These are phyloP conservation scores for Colletotrichum sansevieriae DNA, from an alignment of 2,329 filamentous ascomycete genomes.

Conservation along the genomic window DNA sequence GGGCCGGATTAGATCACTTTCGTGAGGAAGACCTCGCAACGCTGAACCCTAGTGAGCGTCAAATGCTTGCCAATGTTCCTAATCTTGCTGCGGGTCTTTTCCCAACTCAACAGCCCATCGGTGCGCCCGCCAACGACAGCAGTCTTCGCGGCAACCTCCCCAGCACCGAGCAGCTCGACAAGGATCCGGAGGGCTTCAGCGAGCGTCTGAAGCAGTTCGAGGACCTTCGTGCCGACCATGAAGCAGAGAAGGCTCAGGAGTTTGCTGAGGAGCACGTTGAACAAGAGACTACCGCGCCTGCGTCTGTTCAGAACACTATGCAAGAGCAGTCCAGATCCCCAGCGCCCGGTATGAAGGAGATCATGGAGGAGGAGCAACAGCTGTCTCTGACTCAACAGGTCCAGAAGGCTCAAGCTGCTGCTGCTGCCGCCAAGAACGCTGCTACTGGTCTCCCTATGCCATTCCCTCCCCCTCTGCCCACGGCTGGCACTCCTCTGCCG, in stretches of 20 bases:
- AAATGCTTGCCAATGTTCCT: slow-evolving; percentile 61
- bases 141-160: slow-evolving; percentile 63
- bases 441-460: slow-evolving; percentile 80
- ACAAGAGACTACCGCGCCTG: slow-evolving; percentile 18
- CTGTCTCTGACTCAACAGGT: slow-evolving; percentile 87
- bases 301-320: slow-evolving; percentile 30
- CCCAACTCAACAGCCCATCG: slow-evolving; percentile 54
- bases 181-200: slow-evolving; percentile 70
- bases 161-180: slow-evolving; percentile 61
- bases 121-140: slow-evolving; percentile 53
- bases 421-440: slow-evolving; percentile 61
- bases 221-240: slow-evolving; percentile 79
- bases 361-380: slow-evolving; percentile 43
- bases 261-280: slow-evolving; percentile 42
- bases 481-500: slow-evolving; percentile 84
- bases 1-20: slow-evolving; percentile 61
- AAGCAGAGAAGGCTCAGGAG: slow-evolving; percentile 62
- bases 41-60: slow-evolving; percentile 67
- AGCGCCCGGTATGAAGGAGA: slow-evolving; percentile 39
- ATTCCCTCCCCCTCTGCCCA: slow-evolving; percentile 77
- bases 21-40: slow-evolving; percentile 82
- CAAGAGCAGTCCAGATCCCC: slow-evolving; percentile 39
- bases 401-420: slow-evolving; percentile 75
- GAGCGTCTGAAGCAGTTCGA: slow-evolving; percentile 89
- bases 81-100: slow-evolving; percentile 46